Base-by-base conservation (phyloP, 164 flowering plant genomes). In the Tetrastigma voinierianum region DNA sequence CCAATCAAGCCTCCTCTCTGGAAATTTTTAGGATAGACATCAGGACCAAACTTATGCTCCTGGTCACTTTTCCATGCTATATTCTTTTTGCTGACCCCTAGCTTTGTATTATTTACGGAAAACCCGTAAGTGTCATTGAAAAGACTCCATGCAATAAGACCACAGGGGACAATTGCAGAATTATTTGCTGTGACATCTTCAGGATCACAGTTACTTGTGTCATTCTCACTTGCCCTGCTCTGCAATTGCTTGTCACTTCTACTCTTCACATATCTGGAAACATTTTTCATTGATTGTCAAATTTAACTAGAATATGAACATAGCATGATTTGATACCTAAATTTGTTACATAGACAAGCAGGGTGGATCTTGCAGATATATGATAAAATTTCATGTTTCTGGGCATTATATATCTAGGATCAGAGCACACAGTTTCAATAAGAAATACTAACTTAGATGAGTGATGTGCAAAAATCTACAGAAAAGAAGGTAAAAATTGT, bases 1-100 rank as follows among this genome's bases (percentile, higher is more conserved):
- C 98, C 97, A 69, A 90, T 87, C 64, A 85, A 68, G 45, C 78
- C 70, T 19, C 79, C 84, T 51, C 57, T 77, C 75, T 94, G 98
- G 74, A 94, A 94, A 54, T 94, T 94, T 72, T 85, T 83, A 9
- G 97, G 97, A 68, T 78, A 94, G 46, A 94, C 90, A 70, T 87
- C 78, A 4, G 81, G 69, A 19, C 96, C 92, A 68, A 92, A 95
- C 68, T 92, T 95, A 60, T 77, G 57, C 10, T 76, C 57, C 66
- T 70, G 71, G 73, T 94, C 98, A 83, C 98, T 94, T 61, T 85
- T 66, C 98, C 98, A 94, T 23, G 97, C 89, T 60, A 94, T 91
- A 65, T 82, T 74, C 71, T 82, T 88, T 72, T 86, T 94, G 78
- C 72, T 87, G 57, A 94, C 80, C 14, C 62, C 67, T 46, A 89